Evolutionary conservation across 2,329 filamentous ascomycete species (phyloP).

Genomic region (Cercospora brassicicola): DNA sequence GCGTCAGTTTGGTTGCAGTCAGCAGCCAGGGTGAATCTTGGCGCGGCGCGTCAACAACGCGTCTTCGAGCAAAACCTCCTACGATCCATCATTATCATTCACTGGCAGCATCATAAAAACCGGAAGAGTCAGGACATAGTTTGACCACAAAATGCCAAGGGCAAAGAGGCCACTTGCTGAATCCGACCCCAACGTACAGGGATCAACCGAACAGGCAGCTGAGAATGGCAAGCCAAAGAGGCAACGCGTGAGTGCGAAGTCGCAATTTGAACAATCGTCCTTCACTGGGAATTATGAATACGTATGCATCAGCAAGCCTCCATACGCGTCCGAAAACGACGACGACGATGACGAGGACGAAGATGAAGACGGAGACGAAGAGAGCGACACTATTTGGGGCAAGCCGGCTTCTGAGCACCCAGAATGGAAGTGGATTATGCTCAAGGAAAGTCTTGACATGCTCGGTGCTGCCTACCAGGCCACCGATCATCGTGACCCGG

Average conservation of each 20-base stretch:
- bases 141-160: not conserved
- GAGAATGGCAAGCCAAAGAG: slow-evolving; percentile 9
- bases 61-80: not conserved
- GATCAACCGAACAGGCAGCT: not conserved
- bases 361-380: not conserved
- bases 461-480: slow-evolving; percentile 6
- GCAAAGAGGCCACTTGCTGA: slow-evolving; percentile 12
- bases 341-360: not conserved
- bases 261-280: slow-evolving; percentile 11
- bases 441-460: slow-evolving; percentile 10
- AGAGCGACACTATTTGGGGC: not conserved
- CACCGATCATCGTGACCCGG: not conserved
- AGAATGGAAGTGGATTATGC: slow-evolving; percentile 16
- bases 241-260: slow-evolving; percentile 9
- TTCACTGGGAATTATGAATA: slow-evolving; percentile 16
- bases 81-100: not conserved
- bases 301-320: slow-evolving; percentile 9
- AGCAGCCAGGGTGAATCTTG: not conserved
- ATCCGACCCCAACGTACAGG: slow-evolving; percentile 10
- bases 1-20: not conserved
- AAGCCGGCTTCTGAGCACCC: slow-evolving; percentile 13
- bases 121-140: too few species aligned
- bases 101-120: too few species aligned
- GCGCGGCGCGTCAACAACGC: not conserved
- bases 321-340: slow-evolving; percentile 2